Percentiles rank a stretch among this genome's conserved stretches.
Conservation (phyloP, 768 basidiomycete genomes). For the Mycena amicta region DNA sequence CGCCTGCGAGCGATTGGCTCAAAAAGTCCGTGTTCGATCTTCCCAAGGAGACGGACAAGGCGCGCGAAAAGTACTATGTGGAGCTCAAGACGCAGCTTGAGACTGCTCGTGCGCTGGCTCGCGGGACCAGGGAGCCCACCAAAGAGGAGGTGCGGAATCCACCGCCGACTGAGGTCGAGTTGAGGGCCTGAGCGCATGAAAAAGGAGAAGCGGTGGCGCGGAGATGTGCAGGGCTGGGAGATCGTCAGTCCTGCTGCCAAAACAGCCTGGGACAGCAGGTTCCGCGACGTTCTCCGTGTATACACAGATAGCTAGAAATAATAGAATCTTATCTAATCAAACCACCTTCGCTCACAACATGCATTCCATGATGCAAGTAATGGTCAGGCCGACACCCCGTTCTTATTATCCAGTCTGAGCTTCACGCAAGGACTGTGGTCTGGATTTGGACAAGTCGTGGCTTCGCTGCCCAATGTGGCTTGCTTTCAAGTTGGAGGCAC, state of each 20-base stretch:
- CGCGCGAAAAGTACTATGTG: slow-evolving; percentile 77
- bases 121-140: slow-evolving; percentile 79
- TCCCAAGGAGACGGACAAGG: slow-evolving; percentile 62
- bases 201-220: slow-evolving; percentile 87
- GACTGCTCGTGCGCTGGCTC: slow-evolving; percentile 74
- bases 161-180: slow-evolving; percentile 85
- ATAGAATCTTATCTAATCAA: background rate
- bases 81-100: slow-evolving; percentile 65
- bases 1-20: slow-evolving; percentile 66
- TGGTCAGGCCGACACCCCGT: too few relatives aligned
- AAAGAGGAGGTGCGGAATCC: slow-evolving; percentile 79
- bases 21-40: slow-evolving; percentile 59
- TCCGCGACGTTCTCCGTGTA: slow-evolving; percentile 59
- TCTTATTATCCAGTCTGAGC: too few relatives aligned
- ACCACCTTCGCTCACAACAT: too few relatives aligned
- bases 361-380: too few relatives aligned
- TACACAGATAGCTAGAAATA: slow-evolving; percentile 27
- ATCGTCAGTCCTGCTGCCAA: slow-evolving; percentile 64
- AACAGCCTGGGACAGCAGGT: slow-evolving; percentile 80
- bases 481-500: too few relatives aligned
- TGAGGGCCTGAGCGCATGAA: slow-evolving; percentile 85
- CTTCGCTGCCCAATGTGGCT: too few relatives aligned
- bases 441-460: too few relatives aligned
- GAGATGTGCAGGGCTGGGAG: slow-evolving; percentile 78
- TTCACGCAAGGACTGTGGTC: too few relatives aligned